phyloP scores from a whole-genome alignment of 768 basidiomycete species.

The Leccinum longicurvipes region DNA sequence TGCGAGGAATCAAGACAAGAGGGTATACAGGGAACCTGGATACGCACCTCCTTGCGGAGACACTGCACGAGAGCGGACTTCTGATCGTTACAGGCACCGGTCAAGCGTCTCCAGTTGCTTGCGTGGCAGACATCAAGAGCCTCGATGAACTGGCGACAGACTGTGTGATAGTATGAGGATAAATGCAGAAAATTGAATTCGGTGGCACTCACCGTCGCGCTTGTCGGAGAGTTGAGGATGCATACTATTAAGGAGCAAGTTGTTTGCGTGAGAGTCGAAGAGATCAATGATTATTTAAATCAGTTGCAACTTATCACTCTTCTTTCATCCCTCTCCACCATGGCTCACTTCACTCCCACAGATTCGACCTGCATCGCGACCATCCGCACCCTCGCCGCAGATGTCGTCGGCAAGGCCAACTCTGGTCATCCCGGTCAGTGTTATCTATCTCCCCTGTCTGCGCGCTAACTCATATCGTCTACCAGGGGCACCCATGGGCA shows the following conservation, averaged over 20 bases:
- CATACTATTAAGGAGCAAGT: conserved; percentile 39
- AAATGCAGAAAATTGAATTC: background rate
- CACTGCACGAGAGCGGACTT: conserved; percentile 70
- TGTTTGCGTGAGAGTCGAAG: conserved; percentile 3
- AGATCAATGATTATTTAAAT: conserved; percentile 5
- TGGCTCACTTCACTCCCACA: conserved; percentile 39
- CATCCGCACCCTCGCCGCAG: conserved; percentile 73
- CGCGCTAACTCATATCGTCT: conserved; percentile 6
- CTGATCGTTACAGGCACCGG: conserved; percentile 65
- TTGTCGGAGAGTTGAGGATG: conserved; percentile 73
- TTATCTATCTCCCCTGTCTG: background rate
- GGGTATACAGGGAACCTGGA: background rate
- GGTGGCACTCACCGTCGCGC: conserved; percentile 42
- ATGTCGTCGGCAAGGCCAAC: conserved; percentile 83
- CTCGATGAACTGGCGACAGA: conserved; percentile 73
- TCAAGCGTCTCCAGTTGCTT: conserved; percentile 58
- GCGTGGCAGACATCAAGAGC: conserved; percentile 72
- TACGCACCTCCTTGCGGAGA: conserved; percentile 63
- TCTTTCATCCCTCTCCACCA: conserved; percentile 21
- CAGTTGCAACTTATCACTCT: conserved; percentile 1
- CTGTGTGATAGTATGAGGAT: conserved; percentile 34
- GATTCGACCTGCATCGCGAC: conserved; percentile 66
- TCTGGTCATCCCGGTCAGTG: conserved; percentile 79
- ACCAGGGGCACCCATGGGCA: conserved; percentile 88
- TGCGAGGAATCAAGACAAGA: conserved; percentile 25